Evolutionary conservation across 129 eudicot genomes (phyloP).

Genomic region (Oenanthe sinensis): DNA sequence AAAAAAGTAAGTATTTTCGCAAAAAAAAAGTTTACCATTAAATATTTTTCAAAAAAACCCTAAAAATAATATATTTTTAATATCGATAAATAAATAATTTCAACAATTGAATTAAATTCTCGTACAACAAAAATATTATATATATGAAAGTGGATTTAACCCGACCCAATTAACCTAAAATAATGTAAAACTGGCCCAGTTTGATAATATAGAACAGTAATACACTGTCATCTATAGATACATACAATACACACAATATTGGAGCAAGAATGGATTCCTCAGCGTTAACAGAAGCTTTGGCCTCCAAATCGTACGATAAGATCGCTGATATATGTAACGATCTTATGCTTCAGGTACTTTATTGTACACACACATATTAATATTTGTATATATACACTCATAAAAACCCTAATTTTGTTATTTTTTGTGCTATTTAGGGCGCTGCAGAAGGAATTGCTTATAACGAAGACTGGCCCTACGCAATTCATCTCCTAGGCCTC

Average conservation of each 20-base stretch:
- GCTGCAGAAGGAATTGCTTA: conserved; percentile 56
- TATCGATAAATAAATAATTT: too few relatives aligned
- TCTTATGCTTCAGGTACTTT: background rate
- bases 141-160: too few relatives aligned
- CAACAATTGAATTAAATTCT: too few relatives aligned
- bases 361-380: background rate
- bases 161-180: background rate
- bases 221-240: too few relatives aligned
- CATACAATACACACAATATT: background rate
- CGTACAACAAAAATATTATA: too few relatives aligned
- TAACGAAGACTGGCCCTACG: conserved; percentile 85
- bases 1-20: too few relatives aligned
- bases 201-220: background rate
- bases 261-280: background rate
- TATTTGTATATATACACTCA: background rate
- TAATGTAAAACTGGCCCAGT: background rate
- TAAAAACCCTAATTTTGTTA: conserved; percentile 28
- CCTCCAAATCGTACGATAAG: conserved; percentile 5
- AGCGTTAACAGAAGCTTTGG: background rate
- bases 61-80: too few relatives aligned
- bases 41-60: too few relatives aligned
- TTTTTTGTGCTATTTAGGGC: conserved; percentile 22
- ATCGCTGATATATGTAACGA: conserved; percentile 5
- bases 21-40: too few relatives aligned
- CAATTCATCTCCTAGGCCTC: conserved; percentile 76